Evolutionary conservation across 106 monocot genomes (phyloP), one percentile per base, ranked within the genome.

Genomic region (Acorus gramineus): DNA sequence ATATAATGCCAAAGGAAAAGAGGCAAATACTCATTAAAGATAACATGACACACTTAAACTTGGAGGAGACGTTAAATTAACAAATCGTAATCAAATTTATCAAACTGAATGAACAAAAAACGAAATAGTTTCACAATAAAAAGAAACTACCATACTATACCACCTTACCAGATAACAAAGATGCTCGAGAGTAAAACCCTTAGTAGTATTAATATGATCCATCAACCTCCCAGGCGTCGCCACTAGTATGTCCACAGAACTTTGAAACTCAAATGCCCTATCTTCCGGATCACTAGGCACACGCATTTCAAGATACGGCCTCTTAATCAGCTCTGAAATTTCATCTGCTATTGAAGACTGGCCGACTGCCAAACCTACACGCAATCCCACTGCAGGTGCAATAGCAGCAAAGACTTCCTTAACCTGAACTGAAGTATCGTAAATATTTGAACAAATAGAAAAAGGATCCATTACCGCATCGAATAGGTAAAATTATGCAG

Each of bases 181-280:
- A 82, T 90, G 79, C 58, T 87, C 78, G 44, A 96, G 65, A 73
- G 69, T 96, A 75, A 96, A 96, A 71, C 95, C 95, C 67, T 83
- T 90, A 42, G 95, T 96, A 64, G 74, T 87, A 52, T 80, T 82
- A 61, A 90, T 83, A 69, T 96, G 95, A 65, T 96, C 95, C 80
- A 96, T 85, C 53, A 96, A 72, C 71, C 95, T 90, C 64, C 95
- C 95, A 59, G 95, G 95, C 59, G 95, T 96, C 45, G 90, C 90
- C 49, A 96, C 85, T 62, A 96, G 64, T 72, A 96, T 96, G 74
- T 96, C 95, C 10, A 96, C 90, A 67, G 79, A 55, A 79, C 78
- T 81, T 74, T 82, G 71, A 9, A 69, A 65, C 53, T 81, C 71
- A 47, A 66, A 57, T 58, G 62, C 78, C n/a, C 47, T 13, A 59